Base-by-base conservation (phyloP, 169 alveolate species). In the Plasmodium gonderi region DNA sequence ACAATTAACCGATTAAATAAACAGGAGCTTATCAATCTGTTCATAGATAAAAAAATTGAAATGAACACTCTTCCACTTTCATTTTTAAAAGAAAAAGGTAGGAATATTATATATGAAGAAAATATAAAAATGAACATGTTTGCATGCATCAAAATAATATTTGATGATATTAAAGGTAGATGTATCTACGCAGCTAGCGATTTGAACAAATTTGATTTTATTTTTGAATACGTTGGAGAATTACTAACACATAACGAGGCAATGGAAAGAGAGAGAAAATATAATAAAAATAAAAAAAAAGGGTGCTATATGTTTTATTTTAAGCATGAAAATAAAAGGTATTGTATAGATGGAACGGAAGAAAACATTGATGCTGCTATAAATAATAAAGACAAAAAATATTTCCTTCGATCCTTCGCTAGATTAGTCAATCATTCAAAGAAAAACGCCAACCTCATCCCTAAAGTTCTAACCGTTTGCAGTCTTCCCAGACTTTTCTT, bases 291-390 rank as follows among this genome's bases (percentile, higher is more conserved):
- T 60, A 82, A 38, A 26, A 47, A 83, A 17, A 74, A 36, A 77
- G 97, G 98, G 77, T 97, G 98, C 26, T 97, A 91, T 75, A 97
- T 97, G 96, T 97, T 96, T 79, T 97, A 96, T 76, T 97, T 97
- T 96, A 96, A 96, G 36, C 80, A 91, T 72, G 95, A 97, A 20
- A 95, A 91, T 49, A 93, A 91, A 80, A 93, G 94, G 67, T 96
- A 97, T 81, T 92, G 97, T 72, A 95, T 97, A 67, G 98, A 97
- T 79, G 97, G 98, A n/a, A 97, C 98, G 17, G 98, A 97, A 47
- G 98, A 97, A 92, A 90, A 83, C 67, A 85, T 91, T 8, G 93
- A 93, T 33, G 96, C 95, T 31, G 98, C 98, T 4, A 97, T 97
- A 9, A 38, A 87, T 76, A 75, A 40, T 20, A 40, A 36, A 20